These are phyloP conservation scores for Herpetomonas muscarum DNA, from an alignment of 208 protist genomes.

Conservation along the genomic window DNA sequence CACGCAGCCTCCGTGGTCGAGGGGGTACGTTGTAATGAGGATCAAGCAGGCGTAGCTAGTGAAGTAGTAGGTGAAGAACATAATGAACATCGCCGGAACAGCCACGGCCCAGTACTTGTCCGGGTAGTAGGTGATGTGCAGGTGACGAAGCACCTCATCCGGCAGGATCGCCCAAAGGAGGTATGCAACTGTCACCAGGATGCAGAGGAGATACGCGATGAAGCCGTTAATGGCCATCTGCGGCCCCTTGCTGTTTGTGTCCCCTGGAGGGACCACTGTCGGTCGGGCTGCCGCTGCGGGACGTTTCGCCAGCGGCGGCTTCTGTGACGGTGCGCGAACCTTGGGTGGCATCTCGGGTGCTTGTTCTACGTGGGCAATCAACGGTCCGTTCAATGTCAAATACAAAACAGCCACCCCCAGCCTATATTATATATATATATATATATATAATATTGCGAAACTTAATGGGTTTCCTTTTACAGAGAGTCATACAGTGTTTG, in stretches of 20 bases:
- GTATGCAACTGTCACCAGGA: constrained; percentile 48
- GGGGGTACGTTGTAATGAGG: constrained; percentile 68
- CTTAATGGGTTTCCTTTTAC: too few species aligned
- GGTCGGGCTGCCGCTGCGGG: neutral
- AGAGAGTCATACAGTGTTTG: too few species aligned
- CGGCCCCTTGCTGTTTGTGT: constrained; percentile 11
- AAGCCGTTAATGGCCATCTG: constrained; percentile 89
- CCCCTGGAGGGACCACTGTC: neutral
- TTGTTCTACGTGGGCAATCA: too few species aligned
- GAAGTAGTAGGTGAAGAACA: constrained; percentile 75
- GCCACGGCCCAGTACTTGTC: constrained; percentile 91
- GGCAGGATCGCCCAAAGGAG: constrained; percentile 77
- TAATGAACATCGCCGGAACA: constrained; percentile 69
- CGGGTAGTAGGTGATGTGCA: constrained; percentile 85
- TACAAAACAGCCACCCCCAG: too few species aligned
- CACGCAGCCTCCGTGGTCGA: constrained; percentile 66
- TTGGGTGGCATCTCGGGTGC: too few species aligned
- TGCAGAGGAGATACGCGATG: constrained; percentile 68
- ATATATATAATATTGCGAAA: too few species aligned
- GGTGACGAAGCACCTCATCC: constrained; percentile 38
- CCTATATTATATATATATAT: too few species aligned
- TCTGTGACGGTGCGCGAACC: neutral
- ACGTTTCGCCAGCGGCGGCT: neutral
- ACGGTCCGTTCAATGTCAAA: too few species aligned
- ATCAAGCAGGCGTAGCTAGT: constrained; percentile 52